These are phyloP conservation scores for Escallonia herrerae DNA, from an alignment of 129 eudicot genomes.

Conservation along the genomic window DNA sequence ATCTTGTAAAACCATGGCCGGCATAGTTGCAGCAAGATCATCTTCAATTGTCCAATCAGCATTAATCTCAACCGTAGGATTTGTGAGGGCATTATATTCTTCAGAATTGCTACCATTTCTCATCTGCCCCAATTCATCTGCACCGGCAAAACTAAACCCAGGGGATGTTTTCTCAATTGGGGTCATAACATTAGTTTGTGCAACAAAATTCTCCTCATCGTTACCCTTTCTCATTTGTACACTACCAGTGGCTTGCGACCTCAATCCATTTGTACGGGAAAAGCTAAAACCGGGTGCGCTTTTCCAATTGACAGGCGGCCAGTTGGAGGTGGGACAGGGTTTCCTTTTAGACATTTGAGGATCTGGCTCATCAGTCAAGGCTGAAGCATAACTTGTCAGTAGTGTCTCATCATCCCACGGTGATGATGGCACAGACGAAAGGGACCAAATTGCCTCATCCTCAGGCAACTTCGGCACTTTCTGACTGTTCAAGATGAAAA, in stretches of 20 bases:
- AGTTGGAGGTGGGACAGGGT: constrained; percentile 36
- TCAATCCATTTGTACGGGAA: constrained; percentile 6
- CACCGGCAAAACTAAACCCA: constrained; percentile 25
- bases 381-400: constrained; percentile 6
- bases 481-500: constrained; percentile 65
- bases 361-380: constrained; percentile 22
- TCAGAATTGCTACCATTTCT: constrained; percentile 8
- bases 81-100: constrained; percentile 4
- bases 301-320: constrained; percentile 90
- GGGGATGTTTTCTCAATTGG: constrained; percentile 46
- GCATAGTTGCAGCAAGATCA: not conserved
- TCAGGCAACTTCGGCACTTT: constrained; percentile 63
- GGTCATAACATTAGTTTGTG: constrained; percentile 11
- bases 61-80: constrained; percentile 11
- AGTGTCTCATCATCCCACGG: constrained; percentile 21
- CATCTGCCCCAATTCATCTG: too few species aligned
- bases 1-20: constrained; percentile 1
- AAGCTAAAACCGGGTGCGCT: constrained; percentile 71
- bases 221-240: constrained; percentile 4
- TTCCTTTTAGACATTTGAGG: constrained; percentile 20
- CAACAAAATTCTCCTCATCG: constrained; percentile 7
- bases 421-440: constrained; percentile 23
- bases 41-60: constrained; percentile 21
- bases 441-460: constrained; percentile 62
- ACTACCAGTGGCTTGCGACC: constrained; percentile 16